Conservation (phyloP, 805 yeast genomes). For the Brettanomyces sp. region DNA sequence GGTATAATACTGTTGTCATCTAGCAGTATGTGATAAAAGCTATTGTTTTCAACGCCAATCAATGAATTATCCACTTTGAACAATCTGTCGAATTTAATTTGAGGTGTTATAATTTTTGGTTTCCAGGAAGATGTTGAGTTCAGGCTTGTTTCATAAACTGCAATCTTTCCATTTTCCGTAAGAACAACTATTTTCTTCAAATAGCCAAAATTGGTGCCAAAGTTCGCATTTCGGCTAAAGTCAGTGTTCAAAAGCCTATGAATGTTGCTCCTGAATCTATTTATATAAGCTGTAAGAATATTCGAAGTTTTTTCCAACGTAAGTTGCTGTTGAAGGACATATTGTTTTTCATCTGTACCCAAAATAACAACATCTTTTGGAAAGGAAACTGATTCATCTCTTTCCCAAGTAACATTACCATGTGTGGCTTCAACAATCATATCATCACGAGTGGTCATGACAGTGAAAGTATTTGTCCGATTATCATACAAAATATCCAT, state of each 20-base stretch:
- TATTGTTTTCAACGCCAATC: neutral
- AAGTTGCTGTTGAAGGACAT: slow-evolving; percentile 19
- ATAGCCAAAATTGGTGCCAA: slow-evolving; percentile 33
- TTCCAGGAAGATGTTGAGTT: slow-evolving; percentile 2
- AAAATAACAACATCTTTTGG: slow-evolving; percentile 27
- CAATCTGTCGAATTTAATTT: slow-evolving; percentile 3
- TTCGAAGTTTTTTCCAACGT: slow-evolving; percentile 22
- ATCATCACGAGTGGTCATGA: slow-evolving; percentile 8
- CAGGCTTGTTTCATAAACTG: slow-evolving; percentile 35
- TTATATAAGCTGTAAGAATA: slow-evolving; percentile 23
- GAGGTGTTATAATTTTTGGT: slow-evolving; percentile 27
- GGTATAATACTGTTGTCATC: slow-evolving; percentile 1
- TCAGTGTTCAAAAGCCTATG: slow-evolving; percentile 9
- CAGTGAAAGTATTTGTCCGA: slow-evolving; percentile 5
- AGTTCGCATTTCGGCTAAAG: slow-evolving; percentile 11
- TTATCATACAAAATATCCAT: slow-evolving; percentile 1
- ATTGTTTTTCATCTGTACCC: slow-evolving; percentile 13
- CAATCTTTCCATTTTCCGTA: slow-evolving; percentile 30
- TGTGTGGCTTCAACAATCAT: slow-evolving; percentile 10
- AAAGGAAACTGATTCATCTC: slow-evolving; percentile 34
- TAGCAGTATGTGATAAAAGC: neutral
- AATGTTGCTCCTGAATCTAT: slow-evolving; percentile 23
- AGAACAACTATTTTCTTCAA: slow-evolving; percentile 33
- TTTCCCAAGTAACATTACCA: slow-evolving; percentile 28
- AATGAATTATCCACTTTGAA: neutral